A percentile compares a stretch with the other conserved stretches of the same genome.
These are phyloP conservation scores for Rickenella mellea DNA, from an alignment of 768 basidiomycete species.

Conservation along the genomic window DNA sequence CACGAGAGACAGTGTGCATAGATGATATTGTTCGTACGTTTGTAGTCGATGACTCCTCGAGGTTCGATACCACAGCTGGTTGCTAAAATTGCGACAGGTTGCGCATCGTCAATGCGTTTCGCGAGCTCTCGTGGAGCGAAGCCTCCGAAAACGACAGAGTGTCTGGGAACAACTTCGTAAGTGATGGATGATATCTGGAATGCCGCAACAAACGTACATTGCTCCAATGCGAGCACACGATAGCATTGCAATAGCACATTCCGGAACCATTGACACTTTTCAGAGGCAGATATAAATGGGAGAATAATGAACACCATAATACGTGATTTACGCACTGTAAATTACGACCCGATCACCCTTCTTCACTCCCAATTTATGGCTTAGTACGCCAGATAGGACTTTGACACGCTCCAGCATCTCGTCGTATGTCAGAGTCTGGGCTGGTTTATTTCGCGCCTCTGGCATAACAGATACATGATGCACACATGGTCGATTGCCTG, in stretches of 20 bases:
- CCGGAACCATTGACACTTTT: background rate
- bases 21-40: background rate
- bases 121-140: background rate
- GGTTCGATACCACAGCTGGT: conserved; percentile 1
- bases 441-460: background rate
- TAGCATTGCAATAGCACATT: background rate
- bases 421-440: background rate
- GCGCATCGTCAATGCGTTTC: background rate
- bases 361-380: background rate
- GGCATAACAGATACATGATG: background rate
- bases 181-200: background rate
- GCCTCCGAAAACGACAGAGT: background rate
- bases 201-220: background rate
- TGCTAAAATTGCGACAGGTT: background rate
- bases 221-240: background rate
- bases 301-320: background rate
- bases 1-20: background rate
- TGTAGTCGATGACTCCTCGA: background rate
- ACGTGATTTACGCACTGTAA: background rate
- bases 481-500: background rate
- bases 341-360: background rate
- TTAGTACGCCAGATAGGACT: background rate
- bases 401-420: background rate
- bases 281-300: background rate
- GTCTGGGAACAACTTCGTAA: background rate